Base-by-base conservation (phyloP, 495 filamentous ascomycete genomes). In the Durotheca rogersii region DNA sequence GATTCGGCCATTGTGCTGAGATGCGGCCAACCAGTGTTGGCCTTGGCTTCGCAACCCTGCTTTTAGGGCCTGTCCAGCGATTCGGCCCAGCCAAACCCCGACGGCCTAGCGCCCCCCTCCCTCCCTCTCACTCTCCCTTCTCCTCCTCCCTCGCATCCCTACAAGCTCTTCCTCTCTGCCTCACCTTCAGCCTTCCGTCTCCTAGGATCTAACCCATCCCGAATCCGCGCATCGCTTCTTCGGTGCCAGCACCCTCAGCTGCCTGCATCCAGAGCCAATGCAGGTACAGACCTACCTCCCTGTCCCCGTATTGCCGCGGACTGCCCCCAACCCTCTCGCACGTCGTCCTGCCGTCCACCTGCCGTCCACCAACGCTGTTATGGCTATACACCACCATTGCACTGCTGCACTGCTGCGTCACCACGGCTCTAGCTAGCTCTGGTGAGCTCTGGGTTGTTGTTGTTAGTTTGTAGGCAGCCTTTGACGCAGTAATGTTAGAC, bases 91-190 rank as follows among this genome's bases (percentile, higher is more conserved):
- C 56, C 19, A 16, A 47, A 17, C 12, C 11, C 56, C 56, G 56
- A 59, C 41, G 19, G 23, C 50, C 38, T 59, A 59, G 56, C 50
- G 49, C 39, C 21, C 33, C 49, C 56, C 46, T 35, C 41, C 27
- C 27, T 43, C n/a, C n/a, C n/a, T n/a, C n/a, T n/a, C n/a, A n/a
- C n/a, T n/a, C n/a, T n/a, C n/a, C n/a, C n/a, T n/a, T n/a, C n/a
- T n/a, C n/a, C n/a, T n/a, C n/a, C n/a, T n/a, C n/a, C n/a, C n/a
- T n/a, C n/a, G n/a, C n/a, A n/a, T n/a, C n/a, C n/a, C n/a, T n/a
- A n/a, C n/a, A n/a, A n/a, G n/a, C n/a, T n/a, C n/a, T n/a, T n/a
- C n/a, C n/a, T n/a, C n/a, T n/a, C 41, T 50, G 36, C 31, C 37
- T 38, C 45, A 36, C 44, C 48, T 45, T 46, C 44, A 49, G 41